Conservation (phyloP, 306 rosid species). For the Vigna radiata region DNA sequence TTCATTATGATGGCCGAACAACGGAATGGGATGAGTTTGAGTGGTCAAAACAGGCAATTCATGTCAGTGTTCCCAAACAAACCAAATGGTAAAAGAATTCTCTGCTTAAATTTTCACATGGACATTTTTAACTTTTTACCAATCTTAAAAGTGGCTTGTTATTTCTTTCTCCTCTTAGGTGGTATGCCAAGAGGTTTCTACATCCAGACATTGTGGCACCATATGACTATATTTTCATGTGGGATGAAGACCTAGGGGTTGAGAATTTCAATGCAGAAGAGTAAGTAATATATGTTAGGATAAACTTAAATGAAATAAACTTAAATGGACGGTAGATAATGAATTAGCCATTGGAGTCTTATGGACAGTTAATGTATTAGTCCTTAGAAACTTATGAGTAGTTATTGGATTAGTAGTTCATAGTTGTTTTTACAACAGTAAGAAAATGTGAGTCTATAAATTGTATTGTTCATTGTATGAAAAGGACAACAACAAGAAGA, state of each 20-base stretch:
- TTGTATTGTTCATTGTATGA: too few species aligned
- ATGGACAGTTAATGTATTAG: too few species aligned
- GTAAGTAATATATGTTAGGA: conserved; percentile 48
- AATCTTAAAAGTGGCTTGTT: conserved; percentile 7
- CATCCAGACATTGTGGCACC: conserved; percentile 94
- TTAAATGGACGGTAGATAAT: too few species aligned
- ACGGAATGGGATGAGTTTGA: conserved; percentile 96
- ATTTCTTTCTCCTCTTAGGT: conserved; percentile 55
- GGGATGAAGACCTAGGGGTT: conserved; percentile 96
- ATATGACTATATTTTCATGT: conserved; percentile 87
- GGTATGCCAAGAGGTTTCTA: conserved; percentile 93
- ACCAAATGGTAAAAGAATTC: conserved; percentile 78
- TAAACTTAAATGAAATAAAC: too few species aligned
- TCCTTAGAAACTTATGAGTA: too few species aligned
- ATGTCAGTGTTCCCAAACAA: conserved; percentile 86
- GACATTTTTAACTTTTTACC: conserved; percentile 12
- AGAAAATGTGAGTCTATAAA: too few species aligned
- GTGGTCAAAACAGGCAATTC: conserved; percentile 94
- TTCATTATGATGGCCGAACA: conserved; percentile 96
- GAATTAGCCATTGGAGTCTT: too few species aligned
- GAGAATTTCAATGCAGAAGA: conserved; percentile 87
- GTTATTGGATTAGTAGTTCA: too few species aligned
- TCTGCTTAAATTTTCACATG: conserved; percentile 10
- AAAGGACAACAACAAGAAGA: too few species aligned
- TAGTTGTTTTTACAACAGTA: too few species aligned